Percentiles rank a stretch among this genome's conserved stretches.
Conservation (phyloP, 768 basidiomycete genomes). For the Coprinopsis sp. region DNA sequence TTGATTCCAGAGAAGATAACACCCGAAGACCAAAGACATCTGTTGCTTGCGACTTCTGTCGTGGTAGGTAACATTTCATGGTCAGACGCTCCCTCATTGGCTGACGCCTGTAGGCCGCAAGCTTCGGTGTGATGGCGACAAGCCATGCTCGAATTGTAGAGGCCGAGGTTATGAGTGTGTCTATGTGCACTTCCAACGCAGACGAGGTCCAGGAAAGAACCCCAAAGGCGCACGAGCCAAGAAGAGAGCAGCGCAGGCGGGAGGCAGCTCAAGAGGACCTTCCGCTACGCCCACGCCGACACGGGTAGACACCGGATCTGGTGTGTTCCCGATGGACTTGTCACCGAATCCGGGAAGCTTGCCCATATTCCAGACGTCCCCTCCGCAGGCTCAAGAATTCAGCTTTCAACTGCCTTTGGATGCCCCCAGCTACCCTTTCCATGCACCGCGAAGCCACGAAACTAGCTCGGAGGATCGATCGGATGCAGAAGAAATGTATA, state of each 20-base stretch:
- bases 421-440: slow-evolving; percentile 14
- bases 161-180: slow-evolving; percentile 47
- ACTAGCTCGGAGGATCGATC: slow-evolving; percentile 32
- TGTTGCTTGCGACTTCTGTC: slow-evolving; percentile 76
- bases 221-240: slow-evolving; percentile 53
- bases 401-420: slow-evolving; percentile 23
- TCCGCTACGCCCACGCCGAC: background rate
- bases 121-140: slow-evolving; percentile 65
- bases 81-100: slow-evolving; percentile 14
- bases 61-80: slow-evolving; percentile 39
- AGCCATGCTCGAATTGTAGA: slow-evolving; percentile 61
- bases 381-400: slow-evolving; percentile 28
- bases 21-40: slow-evolving; percentile 41
- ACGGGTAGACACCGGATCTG: background rate
- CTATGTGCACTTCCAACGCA: slow-evolving; percentile 47
- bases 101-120: slow-evolving; percentile 52
- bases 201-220: slow-evolving; percentile 74
- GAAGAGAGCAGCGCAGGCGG: slow-evolving; percentile 22
- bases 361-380: slow-evolving; percentile 3
- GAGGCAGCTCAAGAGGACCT: slow-evolving; percentile 5
- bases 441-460: slow-evolving; percentile 23
- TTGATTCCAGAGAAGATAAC: slow-evolving; percentile 15
- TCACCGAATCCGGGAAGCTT: background rate
- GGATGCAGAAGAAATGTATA: slow-evolving; percentile 28
- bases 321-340: background rate